phyloP scores from a whole-genome alignment of 2,329 filamentous ascomycete genomes.

The Talaromyces sp. region DNA sequence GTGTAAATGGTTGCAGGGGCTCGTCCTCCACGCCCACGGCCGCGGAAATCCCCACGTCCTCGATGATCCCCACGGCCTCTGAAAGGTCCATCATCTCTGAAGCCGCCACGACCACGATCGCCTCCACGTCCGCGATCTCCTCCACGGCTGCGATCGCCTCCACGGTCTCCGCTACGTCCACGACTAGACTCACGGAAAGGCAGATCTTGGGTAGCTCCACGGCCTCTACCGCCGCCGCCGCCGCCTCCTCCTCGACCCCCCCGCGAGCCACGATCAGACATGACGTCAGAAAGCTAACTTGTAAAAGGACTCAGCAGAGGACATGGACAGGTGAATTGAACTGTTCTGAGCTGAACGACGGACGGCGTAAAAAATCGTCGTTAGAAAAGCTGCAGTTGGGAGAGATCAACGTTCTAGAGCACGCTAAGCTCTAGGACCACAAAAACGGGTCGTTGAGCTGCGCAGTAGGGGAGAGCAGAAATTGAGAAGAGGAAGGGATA shows the following conservation, averaged over 20 bases:
- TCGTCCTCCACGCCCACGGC: conserved; percentile 17
- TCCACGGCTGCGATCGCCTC: conserved; percentile 4
- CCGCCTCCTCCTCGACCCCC: conserved; percentile 1
- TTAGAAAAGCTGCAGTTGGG: not conserved
- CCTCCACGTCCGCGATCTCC: conserved; percentile 19
- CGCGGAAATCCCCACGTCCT: conserved; percentile 21
- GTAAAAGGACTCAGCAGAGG: not conserved
- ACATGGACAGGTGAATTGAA: not conserved
- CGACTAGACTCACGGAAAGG: not conserved
- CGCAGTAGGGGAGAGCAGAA: not conserved
- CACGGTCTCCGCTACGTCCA: conserved; percentile 7
- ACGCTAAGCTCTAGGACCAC: not conserved
- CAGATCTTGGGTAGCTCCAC: not conserved
- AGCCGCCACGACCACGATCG: conserved; percentile 14
- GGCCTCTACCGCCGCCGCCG: not conserved
- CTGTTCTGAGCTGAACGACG: too few relatives aligned
- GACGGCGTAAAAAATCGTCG: not conserved
- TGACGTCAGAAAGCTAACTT: not conserved
- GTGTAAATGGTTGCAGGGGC: conserved; percentile 1
- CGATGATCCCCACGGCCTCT: conserved; percentile 23
- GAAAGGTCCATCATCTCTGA: not conserved
- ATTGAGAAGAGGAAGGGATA: not conserved
- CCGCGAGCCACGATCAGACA: not conserved
- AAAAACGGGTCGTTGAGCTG: not conserved
- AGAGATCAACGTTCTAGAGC: not conserved